These are phyloP conservation scores for Phyllosticta citriasiana DNA, from an alignment of 2,329 filamentous ascomycete species.

Conservation along the genomic window DNA sequence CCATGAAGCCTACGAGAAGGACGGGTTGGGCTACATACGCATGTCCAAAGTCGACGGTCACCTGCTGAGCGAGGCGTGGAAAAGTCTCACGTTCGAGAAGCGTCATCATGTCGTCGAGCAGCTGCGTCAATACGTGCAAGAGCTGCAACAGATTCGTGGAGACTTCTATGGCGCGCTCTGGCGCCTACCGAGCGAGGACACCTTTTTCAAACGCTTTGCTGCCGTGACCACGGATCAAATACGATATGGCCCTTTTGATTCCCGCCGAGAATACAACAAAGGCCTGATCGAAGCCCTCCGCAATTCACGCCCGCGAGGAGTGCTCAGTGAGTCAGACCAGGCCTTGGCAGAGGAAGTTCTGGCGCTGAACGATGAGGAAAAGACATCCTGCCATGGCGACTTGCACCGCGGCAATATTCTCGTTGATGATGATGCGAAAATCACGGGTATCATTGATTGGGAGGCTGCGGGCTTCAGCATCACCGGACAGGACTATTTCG, in stretches of 20 bases:
- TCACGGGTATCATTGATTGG: too few relatives aligned
- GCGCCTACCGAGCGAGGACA: conserved; percentile 11
- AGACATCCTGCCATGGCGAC: too few relatives aligned
- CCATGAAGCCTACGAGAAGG: conserved; percentile 13
- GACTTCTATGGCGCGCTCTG: conserved; percentile 14
- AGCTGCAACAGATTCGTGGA: conserved; percentile 8
- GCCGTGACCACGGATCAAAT: conserved; percentile 1
- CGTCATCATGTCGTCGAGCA: conserved; percentile 8
- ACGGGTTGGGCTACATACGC: conserved; percentile 13
- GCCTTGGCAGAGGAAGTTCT: conserved; percentile 10
- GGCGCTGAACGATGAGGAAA: not conserved
- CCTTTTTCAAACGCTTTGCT: conserved; percentile 13
- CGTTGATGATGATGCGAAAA: too few relatives aligned
- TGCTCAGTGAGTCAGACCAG: not conserved
- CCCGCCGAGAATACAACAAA: conserved; percentile 12
- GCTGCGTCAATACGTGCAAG: conserved; percentile 10
- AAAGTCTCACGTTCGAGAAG: not conserved
- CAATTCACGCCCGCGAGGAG: conserved; percentile 12
- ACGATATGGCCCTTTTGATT: conserved; percentile 12
- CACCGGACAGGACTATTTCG: too few relatives aligned
- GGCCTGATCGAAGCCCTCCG: conserved; percentile 13
- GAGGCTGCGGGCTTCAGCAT: too few relatives aligned
- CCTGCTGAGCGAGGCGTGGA: conserved; percentile 7
- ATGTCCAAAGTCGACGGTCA: conserved; percentile 13
- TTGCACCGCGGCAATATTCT: too few relatives aligned